phyloP scores from a whole-genome alignment of 2,329 filamentous ascomycete species.

The Epicoccum sorghinum region DNA sequence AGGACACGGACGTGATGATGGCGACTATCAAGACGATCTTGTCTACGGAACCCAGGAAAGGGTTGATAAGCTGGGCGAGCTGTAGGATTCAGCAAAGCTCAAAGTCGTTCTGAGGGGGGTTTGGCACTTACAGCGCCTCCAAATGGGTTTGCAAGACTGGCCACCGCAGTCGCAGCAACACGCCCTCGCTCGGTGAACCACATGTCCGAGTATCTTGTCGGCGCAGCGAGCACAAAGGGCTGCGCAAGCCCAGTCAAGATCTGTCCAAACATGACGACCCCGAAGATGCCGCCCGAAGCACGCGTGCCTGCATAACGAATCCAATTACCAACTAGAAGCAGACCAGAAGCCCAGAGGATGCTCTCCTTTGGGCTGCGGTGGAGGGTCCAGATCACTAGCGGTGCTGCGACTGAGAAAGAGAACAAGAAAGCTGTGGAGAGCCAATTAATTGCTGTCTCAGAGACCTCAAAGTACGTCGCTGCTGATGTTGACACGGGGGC shows the following conservation, averaged over 20 bases:
- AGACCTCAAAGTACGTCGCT: constrained; percentile 76
- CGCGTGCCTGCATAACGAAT: constrained; percentile 77
- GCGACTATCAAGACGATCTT: constrained; percentile 84
- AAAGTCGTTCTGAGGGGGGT: not conserved
- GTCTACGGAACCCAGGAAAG: constrained; percentile 77
- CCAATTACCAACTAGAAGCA: constrained; percentile 88
- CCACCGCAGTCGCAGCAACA: constrained; percentile 84
- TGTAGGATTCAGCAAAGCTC: constrained; percentile 20
- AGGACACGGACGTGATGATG: constrained; percentile 75
- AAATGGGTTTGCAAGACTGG: constrained; percentile 85
- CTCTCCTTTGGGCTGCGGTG: constrained; percentile 80
- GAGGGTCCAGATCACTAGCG: constrained; percentile 73
- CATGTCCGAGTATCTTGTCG: constrained; percentile 87
- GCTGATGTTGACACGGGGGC: constrained; percentile 79
- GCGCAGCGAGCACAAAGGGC: constrained; percentile 88
- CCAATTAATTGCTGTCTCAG: constrained; percentile 86
- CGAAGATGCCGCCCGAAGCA: constrained; percentile 67
- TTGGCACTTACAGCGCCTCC: constrained; percentile 71
- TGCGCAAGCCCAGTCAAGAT: constrained; percentile 88
- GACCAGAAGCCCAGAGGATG: constrained; percentile 73
- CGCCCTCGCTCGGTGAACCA: constrained; percentile 90
- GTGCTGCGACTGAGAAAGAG: constrained; percentile 75
- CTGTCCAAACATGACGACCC: constrained; percentile 86
- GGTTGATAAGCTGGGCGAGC: constrained; percentile 80
- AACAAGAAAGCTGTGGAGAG: constrained; percentile 87